A percentile compares a stretch with the other conserved stretches of the same genome.
Evolutionary conservation across 2,329 filamentous ascomycete species (phyloP).

Genomic region (Ophiostoma himal-ulmi): DNA sequence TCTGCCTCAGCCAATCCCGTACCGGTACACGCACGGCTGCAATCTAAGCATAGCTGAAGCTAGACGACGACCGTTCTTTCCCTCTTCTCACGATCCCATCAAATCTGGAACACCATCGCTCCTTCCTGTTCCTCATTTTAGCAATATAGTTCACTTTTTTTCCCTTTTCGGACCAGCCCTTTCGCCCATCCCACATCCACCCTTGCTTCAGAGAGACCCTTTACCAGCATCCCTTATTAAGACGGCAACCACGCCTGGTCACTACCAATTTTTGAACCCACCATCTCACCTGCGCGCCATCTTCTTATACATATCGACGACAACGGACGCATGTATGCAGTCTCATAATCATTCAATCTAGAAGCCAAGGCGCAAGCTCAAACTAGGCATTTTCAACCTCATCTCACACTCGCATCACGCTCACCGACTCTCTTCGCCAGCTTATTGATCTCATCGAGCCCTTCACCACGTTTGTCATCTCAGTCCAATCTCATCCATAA

Average conservation of each 20-base stretch:
- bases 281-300: neutral
- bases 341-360: neutral
- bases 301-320: neutral
- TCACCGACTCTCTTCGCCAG: neutral
- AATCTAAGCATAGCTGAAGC: neutral
- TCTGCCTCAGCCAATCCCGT: slow-evolving; percentile 3
- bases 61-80: neutral
- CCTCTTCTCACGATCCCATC: neutral
- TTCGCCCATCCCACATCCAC: neutral
- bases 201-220: neutral
- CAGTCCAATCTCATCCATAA: neutral
- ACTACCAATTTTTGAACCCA: neutral
- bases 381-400: neutral
- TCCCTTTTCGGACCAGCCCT: neutral
- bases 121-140: neutral
- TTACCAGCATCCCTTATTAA: neutral
- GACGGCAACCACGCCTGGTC: neutral
- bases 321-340: neutral
- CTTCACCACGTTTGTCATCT: neutral
- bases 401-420: neutral
- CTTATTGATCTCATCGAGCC: neutral
- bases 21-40: neutral
- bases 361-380: neutral
- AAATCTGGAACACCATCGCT: neutral
- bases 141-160: neutral